Base-by-base conservation (phyloP, 306 rosid species). In the Cicer arietinum region DNA sequence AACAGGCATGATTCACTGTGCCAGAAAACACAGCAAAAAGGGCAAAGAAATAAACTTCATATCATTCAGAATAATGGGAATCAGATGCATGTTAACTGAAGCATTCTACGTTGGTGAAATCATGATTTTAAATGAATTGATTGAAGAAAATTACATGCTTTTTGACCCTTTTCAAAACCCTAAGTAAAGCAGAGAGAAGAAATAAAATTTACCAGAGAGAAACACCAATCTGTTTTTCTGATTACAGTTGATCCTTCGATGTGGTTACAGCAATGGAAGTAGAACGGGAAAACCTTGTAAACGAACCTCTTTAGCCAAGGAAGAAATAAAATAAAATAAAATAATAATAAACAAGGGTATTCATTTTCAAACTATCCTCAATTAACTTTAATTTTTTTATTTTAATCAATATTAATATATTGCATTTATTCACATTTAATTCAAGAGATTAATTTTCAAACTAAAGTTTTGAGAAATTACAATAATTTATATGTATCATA, bases 161-260 rank as follows among this genome's bases (percentile, higher is more conserved):
- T 40, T 22, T 47, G 0, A 65, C 54, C 3, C 13, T 14, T 42
- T 51, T 42, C 59, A 50, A 66, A 78, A 75, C 82, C 81, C 76
- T 58, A 58, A 22, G 35, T 62, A 70, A 43, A 50, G 67, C 14
- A 61, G 54, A 57, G 64, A 9, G 58, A 44, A 54, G 65, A 74
- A 63, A 61, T 74, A 2, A 50, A 69, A 69, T 25, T 84, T 48
- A 84, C 83, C 83, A 13, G 18, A 1, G 67, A 22, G n/a, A 69
- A 74, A 45, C 76, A 1, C 22, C 47, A 50, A 73, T 58, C 35
- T 12, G 52, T 58, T 35, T 12, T 59, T 48, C 40, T 13, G 37
- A 52, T 51, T 13, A 60, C 20, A 61, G 58, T 65, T 50, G 82
- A 45, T 46, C 59, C 73, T 67, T 56, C 14, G 16, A 42, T 7